Conservation (phyloP, 768 basidiomycete species). For the Hypsizygus marmoreus region DNA sequence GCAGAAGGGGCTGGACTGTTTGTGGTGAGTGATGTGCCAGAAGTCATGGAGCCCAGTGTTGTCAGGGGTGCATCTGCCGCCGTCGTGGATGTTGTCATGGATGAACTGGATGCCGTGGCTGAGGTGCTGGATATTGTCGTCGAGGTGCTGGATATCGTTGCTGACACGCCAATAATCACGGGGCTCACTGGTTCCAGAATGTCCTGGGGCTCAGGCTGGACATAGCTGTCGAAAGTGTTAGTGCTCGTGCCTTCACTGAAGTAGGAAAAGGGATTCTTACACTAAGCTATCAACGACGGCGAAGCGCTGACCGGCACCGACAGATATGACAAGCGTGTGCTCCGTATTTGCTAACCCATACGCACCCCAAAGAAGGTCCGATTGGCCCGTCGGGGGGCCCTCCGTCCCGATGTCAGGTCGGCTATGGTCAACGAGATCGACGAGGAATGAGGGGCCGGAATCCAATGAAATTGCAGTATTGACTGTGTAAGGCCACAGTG, state of each 20-base stretch:
- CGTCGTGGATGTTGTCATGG: slow-evolving; percentile 4
- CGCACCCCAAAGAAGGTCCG: slow-evolving; percentile 34
- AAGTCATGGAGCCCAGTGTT: no score
- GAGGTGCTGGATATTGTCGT: slow-evolving; percentile 12
- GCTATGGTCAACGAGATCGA: slow-evolving; percentile 38
- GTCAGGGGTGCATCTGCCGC: no score
- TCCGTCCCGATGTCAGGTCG: slow-evolving; percentile 19
- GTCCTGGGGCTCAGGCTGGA: slow-evolving; percentile 14
- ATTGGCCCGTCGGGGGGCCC: slow-evolving; percentile 36
- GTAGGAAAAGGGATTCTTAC: slow-evolving; percentile 23
- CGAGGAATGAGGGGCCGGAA: slow-evolving; percentile 24
- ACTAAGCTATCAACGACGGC: slow-evolving; percentile 39
- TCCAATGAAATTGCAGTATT: slow-evolving; percentile 39
- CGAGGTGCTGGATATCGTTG: slow-evolving; percentile 13
- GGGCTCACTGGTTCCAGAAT: slow-evolving; percentile 2
- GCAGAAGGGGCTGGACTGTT: slow-evolving; percentile 5
- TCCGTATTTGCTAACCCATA: slow-evolving; percentile 27
- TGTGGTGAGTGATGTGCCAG: slow-evolving; percentile 22
- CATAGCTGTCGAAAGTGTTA: slow-evolving; percentile 16
- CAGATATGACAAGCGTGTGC: slow-evolving; percentile 37
- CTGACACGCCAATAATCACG: slow-evolving; percentile 15
- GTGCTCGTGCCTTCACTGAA: not conserved
- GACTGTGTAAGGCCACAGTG: slow-evolving; percentile 44
- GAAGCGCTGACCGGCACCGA: slow-evolving; percentile 33
- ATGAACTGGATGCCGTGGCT: slow-evolving; percentile 17